Evolutionary conservation across 495 filamentous ascomycete genomes (phyloP).

Genomic region (Neurospora sp.): DNA sequence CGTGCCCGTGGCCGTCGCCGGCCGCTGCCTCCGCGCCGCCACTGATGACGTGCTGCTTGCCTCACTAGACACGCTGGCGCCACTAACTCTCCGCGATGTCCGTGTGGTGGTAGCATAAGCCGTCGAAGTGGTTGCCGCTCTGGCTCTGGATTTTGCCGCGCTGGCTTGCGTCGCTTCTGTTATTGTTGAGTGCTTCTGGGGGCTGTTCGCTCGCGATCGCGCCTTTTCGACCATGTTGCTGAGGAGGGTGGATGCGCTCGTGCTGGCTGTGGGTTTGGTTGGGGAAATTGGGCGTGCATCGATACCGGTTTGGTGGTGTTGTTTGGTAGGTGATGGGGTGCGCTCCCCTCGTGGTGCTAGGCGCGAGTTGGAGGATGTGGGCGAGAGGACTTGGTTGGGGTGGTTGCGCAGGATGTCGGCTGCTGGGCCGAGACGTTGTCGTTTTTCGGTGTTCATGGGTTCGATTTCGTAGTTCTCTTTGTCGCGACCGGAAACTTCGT

Average conservation of each 20-base stretch:
- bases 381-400: slow-evolving; percentile 56
- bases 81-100: slow-evolving; percentile 36
- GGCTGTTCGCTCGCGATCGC: slow-evolving; percentile 26
- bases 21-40: slow-evolving; percentile 28
- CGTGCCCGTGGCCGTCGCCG: slow-evolving; percentile 26
- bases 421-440: slow-evolving; percentile 18
- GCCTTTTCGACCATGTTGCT: slow-evolving; percentile 54
- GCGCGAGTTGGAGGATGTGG: slow-evolving; percentile 70
- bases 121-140: slow-evolving; percentile 11
- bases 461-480: slow-evolving; percentile 59
- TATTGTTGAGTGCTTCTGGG: slow-evolving; percentile 5
- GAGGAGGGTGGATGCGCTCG: slow-evolving; percentile 21
- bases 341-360: slow-evolving; percentile 36
- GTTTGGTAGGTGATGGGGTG: slow-evolving; percentile 4
- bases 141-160: slow-evolving; percentile 25
- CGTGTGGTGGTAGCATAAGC: slow-evolving; percentile 27
- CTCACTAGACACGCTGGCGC: slow-evolving; percentile 39
- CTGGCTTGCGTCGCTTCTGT: slow-evolving; percentile 10
- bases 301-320: too few relatives aligned
- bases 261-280: slow-evolving; percentile 28
- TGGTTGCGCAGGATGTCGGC: slow-evolving; percentile 14
- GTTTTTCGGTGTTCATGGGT: slow-evolving; percentile 43
- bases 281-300: too few relatives aligned
- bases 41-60: slow-evolving; percentile 32
- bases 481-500: slow-evolving; percentile 55